Evolutionary conservation across 805 yeast species (phyloP).

Genomic region (Pichia nanzhaoensis): DNA sequence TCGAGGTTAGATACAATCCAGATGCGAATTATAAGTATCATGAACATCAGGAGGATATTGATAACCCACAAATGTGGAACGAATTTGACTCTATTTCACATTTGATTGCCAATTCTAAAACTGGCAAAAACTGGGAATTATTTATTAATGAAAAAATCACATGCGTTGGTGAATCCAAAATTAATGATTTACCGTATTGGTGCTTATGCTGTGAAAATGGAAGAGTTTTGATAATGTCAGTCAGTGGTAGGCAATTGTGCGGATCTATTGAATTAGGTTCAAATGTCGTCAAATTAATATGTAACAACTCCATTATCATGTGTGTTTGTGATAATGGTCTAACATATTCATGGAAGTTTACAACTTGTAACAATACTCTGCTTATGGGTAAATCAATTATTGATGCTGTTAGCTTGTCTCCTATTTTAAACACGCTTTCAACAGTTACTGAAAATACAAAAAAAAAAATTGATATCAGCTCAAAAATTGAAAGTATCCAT

Average conservation of each 20-base stretch:
- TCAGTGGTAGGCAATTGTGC: conserved; percentile 38
- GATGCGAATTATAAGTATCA: conserved; percentile 12
- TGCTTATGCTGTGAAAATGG: conserved; percentile 56
- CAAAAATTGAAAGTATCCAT: conserved; percentile 17
- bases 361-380: conserved; percentile 4
- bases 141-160: conserved; percentile 36
- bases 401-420: conserved; percentile 44
- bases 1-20: conserved; percentile 19
- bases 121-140: conserved; percentile 32
- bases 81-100: conserved; percentile 31
- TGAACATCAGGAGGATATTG: conserved; percentile 22
- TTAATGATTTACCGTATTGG: conserved; percentile 45
- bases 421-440: conserved; percentile 38
- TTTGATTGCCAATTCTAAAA: conserved; percentile 11
- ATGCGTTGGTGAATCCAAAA: conserved; percentile 26
- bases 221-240: conserved; percentile 38
- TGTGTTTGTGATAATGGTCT: conserved; percentile 46
- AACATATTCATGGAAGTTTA: conserved; percentile 42
- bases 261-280: conserved; percentile 50
- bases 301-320: conserved; percentile 31
- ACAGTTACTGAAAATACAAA: conserved; percentile 16
- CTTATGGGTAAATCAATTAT: conserved; percentile 28
- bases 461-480: conserved; percentile 17
- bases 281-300: conserved; percentile 34
- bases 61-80: conserved; percentile 22